phyloP scores from a whole-genome alignment of 371 early-diverging fungal genomes.

The Gilbertella persicaria region DNA sequence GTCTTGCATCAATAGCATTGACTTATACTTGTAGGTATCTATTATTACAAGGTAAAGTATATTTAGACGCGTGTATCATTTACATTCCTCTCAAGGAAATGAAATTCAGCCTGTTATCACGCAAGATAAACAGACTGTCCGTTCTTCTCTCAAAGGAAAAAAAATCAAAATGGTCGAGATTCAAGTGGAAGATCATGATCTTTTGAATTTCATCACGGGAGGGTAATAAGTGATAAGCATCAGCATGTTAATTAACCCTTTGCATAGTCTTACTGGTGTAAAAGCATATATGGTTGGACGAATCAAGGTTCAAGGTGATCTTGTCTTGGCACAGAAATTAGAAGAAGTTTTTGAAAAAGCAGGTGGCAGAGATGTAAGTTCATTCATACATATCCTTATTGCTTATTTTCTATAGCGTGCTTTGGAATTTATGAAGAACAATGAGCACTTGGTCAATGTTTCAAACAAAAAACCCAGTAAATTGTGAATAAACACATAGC shows the following conservation, averaged over 20 bases:
- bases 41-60: slow-evolving; percentile 34
- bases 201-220: slow-evolving; percentile 41
- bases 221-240: slow-evolving; percentile 25
- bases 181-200: slow-evolving; percentile 34
- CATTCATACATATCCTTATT: background rate
- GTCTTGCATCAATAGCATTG: background rate
- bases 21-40: slow-evolving; percentile 36
- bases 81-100: slow-evolving; percentile 16
- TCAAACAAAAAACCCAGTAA: background rate
- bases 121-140: background rate
- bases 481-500: background rate
- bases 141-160: slow-evolving; percentile 13
- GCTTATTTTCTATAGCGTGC: slow-evolving; percentile 18
- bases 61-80: background rate
- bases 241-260: background rate
- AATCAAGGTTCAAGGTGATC: slow-evolving; percentile 50
- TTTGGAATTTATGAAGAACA: slow-evolving; percentile 41
- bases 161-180: slow-evolving; percentile 29
- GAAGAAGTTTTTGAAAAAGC: slow-evolving; percentile 49
- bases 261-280: slow-evolving; percentile 43
- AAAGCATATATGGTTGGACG: slow-evolving; percentile 48
- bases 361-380: slow-evolving; percentile 43
- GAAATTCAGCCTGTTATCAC: slow-evolving; percentile 38
- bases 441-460: slow-evolving; percentile 20
- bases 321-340: slow-evolving; percentile 44